phyloP scores from a whole-genome alignment of 2,329 filamentous ascomycete species.

The Pestalotiopsis sp. region DNA sequence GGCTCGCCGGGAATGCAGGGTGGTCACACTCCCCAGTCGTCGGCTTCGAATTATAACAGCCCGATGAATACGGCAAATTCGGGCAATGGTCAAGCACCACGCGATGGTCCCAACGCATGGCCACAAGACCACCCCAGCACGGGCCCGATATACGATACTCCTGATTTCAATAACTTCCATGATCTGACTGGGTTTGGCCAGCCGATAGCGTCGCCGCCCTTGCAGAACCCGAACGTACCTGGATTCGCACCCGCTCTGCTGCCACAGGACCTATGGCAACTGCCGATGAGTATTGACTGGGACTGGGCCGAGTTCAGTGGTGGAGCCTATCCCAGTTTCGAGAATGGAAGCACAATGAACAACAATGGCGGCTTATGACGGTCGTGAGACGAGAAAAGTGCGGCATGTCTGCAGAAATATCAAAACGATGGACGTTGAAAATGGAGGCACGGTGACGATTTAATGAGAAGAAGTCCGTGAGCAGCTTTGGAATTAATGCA shows the following conservation, averaged over 20 bases:
- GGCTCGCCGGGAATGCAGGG: constrained; percentile 25
- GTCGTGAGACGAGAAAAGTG: neutral
- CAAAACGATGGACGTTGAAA: neutral
- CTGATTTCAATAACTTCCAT: constrained; percentile 46
- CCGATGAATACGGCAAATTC: constrained; percentile 40
- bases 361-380: neutral
- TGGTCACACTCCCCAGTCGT: constrained; percentile 26
- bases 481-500: neutral
- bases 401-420: neutral
- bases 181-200: constrained; percentile 49
- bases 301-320: constrained; percentile 72
- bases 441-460: neutral
- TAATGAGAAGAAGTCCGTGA: neutral
- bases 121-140: constrained; percentile 44
- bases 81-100: constrained; percentile 46
- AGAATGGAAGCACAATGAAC: constrained; percentile 53
- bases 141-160: constrained; percentile 33
- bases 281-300: constrained; percentile 97
- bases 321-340: constrained; percentile 65
- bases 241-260: constrained; percentile 82
- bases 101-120: constrained; percentile 48
- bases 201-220: constrained; percentile 28
- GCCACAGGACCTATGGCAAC: constrained; percentile 90
- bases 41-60: constrained; percentile 33
- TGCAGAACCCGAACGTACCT: constrained; percentile 39